A percentile compares a stretch with the other conserved stretches of the same genome.
phyloP scores from a whole-genome alignment of 2,329 filamentous ascomycete species.

The Didymosphaeria variabile region DNA sequence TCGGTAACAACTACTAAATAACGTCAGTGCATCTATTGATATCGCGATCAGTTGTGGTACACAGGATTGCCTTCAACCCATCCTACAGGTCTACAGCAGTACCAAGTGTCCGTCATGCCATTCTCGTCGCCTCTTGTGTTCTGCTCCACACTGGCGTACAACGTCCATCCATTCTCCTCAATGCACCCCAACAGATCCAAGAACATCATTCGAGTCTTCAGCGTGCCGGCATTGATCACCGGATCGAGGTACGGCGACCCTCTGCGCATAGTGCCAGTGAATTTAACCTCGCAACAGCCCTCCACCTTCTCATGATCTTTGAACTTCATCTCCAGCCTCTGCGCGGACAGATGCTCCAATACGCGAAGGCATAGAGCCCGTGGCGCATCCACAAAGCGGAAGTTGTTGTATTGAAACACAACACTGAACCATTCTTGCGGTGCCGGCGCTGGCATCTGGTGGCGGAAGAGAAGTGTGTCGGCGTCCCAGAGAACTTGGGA shows the following conservation, averaged over 20 bases:
- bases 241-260: constrained; percentile 29
- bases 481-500: constrained; percentile 40
- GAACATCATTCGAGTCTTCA: constrained; percentile 37
- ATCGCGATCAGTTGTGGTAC: constrained; percentile 16
- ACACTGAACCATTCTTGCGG: constrained; percentile 46
- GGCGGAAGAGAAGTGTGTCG: constrained; percentile 47
- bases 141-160: constrained; percentile 48
- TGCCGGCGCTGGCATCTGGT: constrained; percentile 42
- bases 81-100: constrained; percentile 19
- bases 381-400: constrained; percentile 40
- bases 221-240: constrained; percentile 30
- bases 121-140: constrained; percentile 19
- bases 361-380: constrained; percentile 7
- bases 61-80: constrained; percentile 19
- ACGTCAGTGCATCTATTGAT: neutral
- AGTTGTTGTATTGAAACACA: constrained; percentile 33
- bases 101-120: constrained; percentile 18
- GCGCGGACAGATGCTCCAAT: constrained; percentile 2
- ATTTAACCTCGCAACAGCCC: constrained; percentile 37
- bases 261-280: constrained; percentile 38
- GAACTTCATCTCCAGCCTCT: constrained; percentile 14
- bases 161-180: constrained; percentile 44
- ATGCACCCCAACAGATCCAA: constrained; percentile 42
- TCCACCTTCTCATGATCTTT: constrained; percentile 17
- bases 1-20: neutral